These are phyloP conservation scores for Metarhizium brunneum DNA, from an alignment of 2,329 filamentous ascomycete species.

Conservation along the genomic window DNA sequence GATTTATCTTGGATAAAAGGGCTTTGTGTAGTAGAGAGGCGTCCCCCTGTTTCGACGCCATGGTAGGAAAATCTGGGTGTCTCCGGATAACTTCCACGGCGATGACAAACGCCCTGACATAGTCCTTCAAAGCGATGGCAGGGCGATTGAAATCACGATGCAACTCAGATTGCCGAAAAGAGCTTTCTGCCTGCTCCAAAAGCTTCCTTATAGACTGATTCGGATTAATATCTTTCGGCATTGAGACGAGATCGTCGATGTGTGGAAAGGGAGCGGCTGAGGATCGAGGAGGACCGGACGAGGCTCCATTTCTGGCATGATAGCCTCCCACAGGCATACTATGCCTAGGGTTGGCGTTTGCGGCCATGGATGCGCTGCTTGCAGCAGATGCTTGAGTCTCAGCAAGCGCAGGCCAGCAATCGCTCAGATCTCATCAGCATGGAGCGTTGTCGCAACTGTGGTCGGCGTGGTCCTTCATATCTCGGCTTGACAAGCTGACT, in stretches of 20 bases:
- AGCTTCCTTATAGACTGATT: constrained; percentile 44
- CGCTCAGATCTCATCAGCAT: constrained; percentile 2
- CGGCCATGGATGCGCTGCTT: constrained; percentile 17
- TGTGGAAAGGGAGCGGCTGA: constrained; percentile 34
- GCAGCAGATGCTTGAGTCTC: neutral
- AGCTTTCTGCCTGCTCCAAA: constrained; percentile 41
- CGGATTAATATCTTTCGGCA: constrained; percentile 35
- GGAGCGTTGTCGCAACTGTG: neutral
- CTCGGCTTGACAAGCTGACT: neutral
- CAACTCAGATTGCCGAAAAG: constrained; percentile 51
- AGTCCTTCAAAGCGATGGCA: constrained; percentile 74
- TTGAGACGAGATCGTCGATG: constrained; percentile 42
- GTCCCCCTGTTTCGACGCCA: constrained; percentile 46
- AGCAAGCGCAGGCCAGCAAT: constrained; percentile 2
- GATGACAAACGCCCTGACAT: constrained; percentile 73
- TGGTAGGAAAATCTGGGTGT: constrained; percentile 63
- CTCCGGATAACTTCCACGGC: constrained; percentile 65
- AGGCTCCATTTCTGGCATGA: constrained; percentile 16
- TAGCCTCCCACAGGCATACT: constrained; percentile 18
- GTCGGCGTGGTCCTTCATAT: neutral
- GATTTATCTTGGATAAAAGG: constrained; percentile 41
- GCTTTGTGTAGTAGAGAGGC: constrained; percentile 37
- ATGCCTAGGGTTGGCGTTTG: constrained; percentile 20
- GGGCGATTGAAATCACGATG: constrained; percentile 54
- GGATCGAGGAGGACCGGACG: constrained; percentile 11